Conservation (phyloP, 1,284 basidiomycete genomes). For the Ustilago nuda region DNA sequence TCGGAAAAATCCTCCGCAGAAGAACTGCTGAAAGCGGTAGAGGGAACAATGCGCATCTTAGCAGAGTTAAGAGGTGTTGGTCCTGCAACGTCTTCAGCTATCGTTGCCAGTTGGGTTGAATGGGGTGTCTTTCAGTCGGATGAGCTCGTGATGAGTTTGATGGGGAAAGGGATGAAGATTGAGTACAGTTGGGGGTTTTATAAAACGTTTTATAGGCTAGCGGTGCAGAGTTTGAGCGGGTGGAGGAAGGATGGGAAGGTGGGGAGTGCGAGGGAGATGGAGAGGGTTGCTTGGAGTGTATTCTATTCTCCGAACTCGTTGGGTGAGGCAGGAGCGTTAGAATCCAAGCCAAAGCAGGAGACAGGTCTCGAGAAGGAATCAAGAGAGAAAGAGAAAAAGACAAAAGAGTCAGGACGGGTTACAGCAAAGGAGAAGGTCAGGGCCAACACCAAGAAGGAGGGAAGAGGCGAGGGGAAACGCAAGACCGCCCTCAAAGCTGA, state of each 20-base stretch:
- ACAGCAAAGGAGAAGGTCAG: slow-evolving; percentile 1
- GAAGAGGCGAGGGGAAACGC: background rate
- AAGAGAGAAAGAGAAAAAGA: background rate
- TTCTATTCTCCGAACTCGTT: background rate
- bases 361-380: too few relatives aligned
- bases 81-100: slow-evolving; percentile 35
- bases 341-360: background rate
- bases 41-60: slow-evolving; percentile 25
- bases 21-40: background rate
- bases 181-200: slow-evolving; percentile 29
- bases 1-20: background rate
- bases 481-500: background rate
- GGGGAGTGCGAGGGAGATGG: slow-evolving; percentile 14
- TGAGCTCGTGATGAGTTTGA: slow-evolving; percentile 13
- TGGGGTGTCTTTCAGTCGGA: slow-evolving; percentile 28
- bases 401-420: background rate
- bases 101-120: slow-evolving; percentile 20
- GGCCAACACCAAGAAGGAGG: background rate
- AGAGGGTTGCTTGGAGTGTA: slow-evolving; percentile 28
- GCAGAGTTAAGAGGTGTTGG: slow-evolving; percentile 32
- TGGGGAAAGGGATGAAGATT: background rate
- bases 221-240: background rate
- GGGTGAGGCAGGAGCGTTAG: background rate
- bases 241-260: background rate
- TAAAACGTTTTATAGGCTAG: slow-evolving; percentile 12